Base-by-base conservation (phyloP, 257 asterid genomes). In the Nicotiana undulata region DNA sequence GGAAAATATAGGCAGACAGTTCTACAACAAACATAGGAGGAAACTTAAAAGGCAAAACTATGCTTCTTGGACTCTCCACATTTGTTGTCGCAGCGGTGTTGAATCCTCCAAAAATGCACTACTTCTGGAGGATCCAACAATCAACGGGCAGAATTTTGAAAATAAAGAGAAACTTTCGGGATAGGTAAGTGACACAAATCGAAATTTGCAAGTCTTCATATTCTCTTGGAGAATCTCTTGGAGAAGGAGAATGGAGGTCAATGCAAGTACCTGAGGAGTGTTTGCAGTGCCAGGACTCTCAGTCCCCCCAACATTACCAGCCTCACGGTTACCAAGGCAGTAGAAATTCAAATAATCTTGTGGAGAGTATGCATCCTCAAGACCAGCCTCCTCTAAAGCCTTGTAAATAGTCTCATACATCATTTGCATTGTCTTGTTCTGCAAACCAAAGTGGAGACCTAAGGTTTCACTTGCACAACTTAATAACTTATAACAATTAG, bases 371-470 rank as follows among this genome's bases (percentile, higher is more conserved):
- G 97, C 85, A 81, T 89, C 92, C 87, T 96, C 93, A 52, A 94
- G 99, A 75, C 98, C 99, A 81, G 91, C 98, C 89, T 93, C 99
- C 82, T 88, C 97, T 52, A 96, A 81, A 75, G 99, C 98, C 89
- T 91, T 94, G 92, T 92, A 88, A 60, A 96, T 92, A 13, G 98
- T 94, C 85, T 94, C 96, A 76, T 92, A 96, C 99, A 96, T 96
- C 99, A 94, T 96, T 90, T 94, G 97, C 99, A 96, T 96, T 37
- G 99, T 96, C 86, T 94, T 96, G 81, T 92, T 87, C 99, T 96
- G 95, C 66, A 63, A 82, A 83, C 79, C 20, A 67, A 44, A 68
- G 52, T 75, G 16, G 58, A 56, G 59, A 76, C 68, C 29, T 24
- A 5, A 63, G 81, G 20, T 28, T 77, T 59, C 72, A 77, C 81